Conservation (phyloP, 2,329 filamentous ascomycete genomes). For the Lasiodiplodia hormozganensis region DNA sequence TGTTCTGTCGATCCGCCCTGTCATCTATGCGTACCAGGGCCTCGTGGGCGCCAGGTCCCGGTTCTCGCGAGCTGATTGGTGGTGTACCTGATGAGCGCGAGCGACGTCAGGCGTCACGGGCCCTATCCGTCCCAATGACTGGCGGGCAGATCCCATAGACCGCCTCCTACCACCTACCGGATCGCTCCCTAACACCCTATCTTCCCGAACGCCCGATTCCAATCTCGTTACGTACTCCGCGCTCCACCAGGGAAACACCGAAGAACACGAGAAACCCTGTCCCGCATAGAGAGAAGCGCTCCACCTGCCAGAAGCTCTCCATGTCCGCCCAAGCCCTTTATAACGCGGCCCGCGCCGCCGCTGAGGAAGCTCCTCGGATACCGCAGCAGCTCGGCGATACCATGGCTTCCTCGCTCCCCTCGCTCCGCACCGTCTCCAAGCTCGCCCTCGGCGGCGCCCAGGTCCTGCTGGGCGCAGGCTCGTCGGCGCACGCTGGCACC, state of each 20-base stretch:
- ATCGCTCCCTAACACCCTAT: slow-evolving; percentile 22
- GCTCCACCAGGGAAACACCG: background rate
- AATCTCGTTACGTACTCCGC: slow-evolving; percentile 6
- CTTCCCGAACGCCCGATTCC: background rate
- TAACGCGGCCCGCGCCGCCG: slow-evolving; percentile 28
- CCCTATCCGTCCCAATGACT: slow-evolving; percentile 12
- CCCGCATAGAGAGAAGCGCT: background rate
- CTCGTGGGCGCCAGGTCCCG: background rate
- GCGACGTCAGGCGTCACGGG: slow-evolving; percentile 10
- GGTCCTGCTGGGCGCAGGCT: slow-evolving; percentile 40
- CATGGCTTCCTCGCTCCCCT: slow-evolving; percentile 44
- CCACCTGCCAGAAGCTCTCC: background rate
- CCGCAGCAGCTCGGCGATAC: slow-evolving; percentile 14
- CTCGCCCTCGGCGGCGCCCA: slow-evolving; percentile 45
- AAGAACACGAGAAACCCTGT: slow-evolving; percentile 10
- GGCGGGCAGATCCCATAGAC: slow-evolving; percentile 23
- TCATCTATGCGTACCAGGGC: slow-evolving; percentile 15
- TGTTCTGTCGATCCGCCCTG: slow-evolving; percentile 8
- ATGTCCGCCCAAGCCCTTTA: slow-evolving; percentile 28
- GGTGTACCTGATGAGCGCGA: slow-evolving; percentile 25
- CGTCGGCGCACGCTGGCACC: slow-evolving; percentile 38
- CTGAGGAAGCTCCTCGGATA: slow-evolving; percentile 11
- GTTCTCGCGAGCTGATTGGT: slow-evolving; percentile 11
- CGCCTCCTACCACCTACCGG: slow-evolving; percentile 27
- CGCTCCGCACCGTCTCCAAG: slow-evolving; percentile 45